Evolutionary conservation across 2,329 filamentous ascomycete genomes (phyloP), one percentile per base, ranked within the genome.

Genomic region (Cryphonectria radicalis): DNA sequence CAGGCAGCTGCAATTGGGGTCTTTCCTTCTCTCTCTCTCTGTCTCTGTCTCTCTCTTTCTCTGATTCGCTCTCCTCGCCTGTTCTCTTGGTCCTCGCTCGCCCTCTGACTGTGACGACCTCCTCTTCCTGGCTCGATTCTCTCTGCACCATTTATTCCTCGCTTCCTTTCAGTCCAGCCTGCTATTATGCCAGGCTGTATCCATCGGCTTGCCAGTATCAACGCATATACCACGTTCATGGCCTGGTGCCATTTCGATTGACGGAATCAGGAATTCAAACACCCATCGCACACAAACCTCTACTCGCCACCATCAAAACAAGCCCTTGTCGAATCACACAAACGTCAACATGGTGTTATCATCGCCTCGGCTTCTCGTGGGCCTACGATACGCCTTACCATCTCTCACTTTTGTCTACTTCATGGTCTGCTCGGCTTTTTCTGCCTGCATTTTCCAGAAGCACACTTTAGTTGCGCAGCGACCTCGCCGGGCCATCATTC

Each of bases 351-450:
- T 73, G 71, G 72, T 72, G 13, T 42, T 70, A 22, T 74, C 77
- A 11, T 68, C 78, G 46, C 76, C 79, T 25, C 72, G 75, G 71
- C 79, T 81, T 73, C 78, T 86, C 69, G 78, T 80, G 63, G 80
- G 81, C 74, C 80, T 91, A 62, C 87, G 88, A 79, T 91, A 91
- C 77, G 79, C 84, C 11, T 90, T 88, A 74, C 89, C 91, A 14
- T 82, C 86, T 13, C 71, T 83, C 28, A 79, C 90, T 71, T 90
- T 90, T 75, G 64, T 83, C 69, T 91, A 88, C 79, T 92, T 90
- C 77, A 78, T 87, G 66, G 73, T 84, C 68, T 81, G 89, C 11
- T 85, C 84, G 35, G 79, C 83, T 42, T 74, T 88, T 67, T 86
- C 86, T 4, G 80, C 87, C 53, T 89, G 85, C 77, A 87, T 84